Percentiles rank a stretch among this genome's conserved stretches.
Evolutionary conservation across 768 basidiomycete species (phyloP).

Genomic region (Amanita thiersii): DNA sequence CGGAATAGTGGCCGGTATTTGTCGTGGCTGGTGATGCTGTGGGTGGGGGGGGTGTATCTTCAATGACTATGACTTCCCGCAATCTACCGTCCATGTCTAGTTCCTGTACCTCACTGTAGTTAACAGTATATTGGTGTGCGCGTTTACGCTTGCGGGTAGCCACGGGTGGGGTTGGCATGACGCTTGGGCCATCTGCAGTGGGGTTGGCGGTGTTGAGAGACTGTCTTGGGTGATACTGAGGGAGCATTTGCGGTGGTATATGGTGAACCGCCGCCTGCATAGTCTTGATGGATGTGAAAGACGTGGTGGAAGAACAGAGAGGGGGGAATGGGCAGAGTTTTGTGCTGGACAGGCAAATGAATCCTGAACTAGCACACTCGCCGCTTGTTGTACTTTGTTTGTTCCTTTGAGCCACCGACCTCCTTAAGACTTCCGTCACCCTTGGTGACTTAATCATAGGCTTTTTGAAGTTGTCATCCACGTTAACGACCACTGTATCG

Average conservation of each 20-base stretch:
- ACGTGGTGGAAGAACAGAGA: conserved; percentile 39
- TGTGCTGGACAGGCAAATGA: conserved; percentile 33
- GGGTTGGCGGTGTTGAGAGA: conserved; percentile 36
- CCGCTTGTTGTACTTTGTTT: conserved; percentile 18
- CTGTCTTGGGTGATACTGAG: conserved; percentile 55
- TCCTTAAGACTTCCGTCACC: conserved; percentile 9
- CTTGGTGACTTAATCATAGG: too few relatives aligned
- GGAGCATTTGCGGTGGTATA: conserved; percentile 49
- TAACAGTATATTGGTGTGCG: conserved; percentile 71
- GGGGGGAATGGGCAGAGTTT: conserved; percentile 21
- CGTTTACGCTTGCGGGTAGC: conserved; percentile 78
- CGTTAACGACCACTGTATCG: too few relatives aligned
- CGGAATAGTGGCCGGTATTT: conserved; percentile 62
- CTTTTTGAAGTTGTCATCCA: too few relatives aligned
- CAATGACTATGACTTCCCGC: conserved; percentile 86
- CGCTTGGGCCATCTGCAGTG: conserved; percentile 46
- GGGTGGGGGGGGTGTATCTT: conserved; percentile 82
- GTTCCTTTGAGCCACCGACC: conserved; percentile 20
- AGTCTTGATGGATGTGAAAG: conserved; percentile 37
- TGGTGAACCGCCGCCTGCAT: conserved; percentile 75
- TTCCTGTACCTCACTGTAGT: conserved; percentile 85
- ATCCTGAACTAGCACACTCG: conserved; percentile 25
- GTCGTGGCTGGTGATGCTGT: conserved; percentile 73
- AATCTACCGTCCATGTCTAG: conserved; percentile 71
- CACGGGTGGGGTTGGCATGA: conserved; percentile 65